phyloP scores from a whole-genome alignment of 768 basidiomycete genomes.

The Crepidotus variabilis region DNA sequence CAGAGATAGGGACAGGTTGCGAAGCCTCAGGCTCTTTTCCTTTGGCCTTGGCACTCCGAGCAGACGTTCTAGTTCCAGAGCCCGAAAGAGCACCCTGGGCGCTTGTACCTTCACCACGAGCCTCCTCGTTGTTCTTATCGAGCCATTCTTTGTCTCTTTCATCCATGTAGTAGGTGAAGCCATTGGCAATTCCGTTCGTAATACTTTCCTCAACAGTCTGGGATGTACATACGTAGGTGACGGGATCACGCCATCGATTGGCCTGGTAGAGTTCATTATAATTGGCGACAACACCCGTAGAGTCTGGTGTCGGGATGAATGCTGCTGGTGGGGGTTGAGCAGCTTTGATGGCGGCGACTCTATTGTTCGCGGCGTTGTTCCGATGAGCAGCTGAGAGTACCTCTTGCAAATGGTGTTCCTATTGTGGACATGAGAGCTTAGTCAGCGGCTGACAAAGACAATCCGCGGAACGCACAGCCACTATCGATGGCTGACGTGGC shows the following conservation, averaged over 20 bases:
- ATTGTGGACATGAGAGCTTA: constrained; percentile 21
- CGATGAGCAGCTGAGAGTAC: constrained; percentile 44
- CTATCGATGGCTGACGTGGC: constrained; percentile 39
- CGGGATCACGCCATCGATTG: constrained; percentile 71
- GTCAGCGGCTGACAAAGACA: constrained; percentile 43
- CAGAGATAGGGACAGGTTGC: constrained; percentile 66
- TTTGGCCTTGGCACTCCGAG: constrained; percentile 72
- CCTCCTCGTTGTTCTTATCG: constrained; percentile 84
- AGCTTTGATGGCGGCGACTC: constrained; percentile 30
- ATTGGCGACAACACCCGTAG: constrained; percentile 73
- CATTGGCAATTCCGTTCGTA: constrained; percentile 58
- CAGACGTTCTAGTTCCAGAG: constrained; percentile 52
- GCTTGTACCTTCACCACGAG: constrained; percentile 81
- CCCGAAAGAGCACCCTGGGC: constrained; percentile 58
- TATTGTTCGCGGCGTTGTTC: constrained; percentile 21
- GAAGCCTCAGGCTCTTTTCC: constrained; percentile 77
- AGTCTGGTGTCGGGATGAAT: constrained; percentile 92
- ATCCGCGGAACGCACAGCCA: constrained; percentile 51
- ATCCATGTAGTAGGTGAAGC: constrained; percentile 91
- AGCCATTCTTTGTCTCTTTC: constrained; percentile 96
- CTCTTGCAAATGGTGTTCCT: constrained; percentile 55
- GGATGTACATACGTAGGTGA: constrained; percentile 75
- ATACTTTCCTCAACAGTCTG: constrained; percentile 81
- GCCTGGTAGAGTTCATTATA: constrained; percentile 75
- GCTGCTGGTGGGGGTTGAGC: constrained; percentile 43